Conservation (phyloP, 192 early-diverging fungal genomes). For the Entophlyctis luteolus region DNA sequence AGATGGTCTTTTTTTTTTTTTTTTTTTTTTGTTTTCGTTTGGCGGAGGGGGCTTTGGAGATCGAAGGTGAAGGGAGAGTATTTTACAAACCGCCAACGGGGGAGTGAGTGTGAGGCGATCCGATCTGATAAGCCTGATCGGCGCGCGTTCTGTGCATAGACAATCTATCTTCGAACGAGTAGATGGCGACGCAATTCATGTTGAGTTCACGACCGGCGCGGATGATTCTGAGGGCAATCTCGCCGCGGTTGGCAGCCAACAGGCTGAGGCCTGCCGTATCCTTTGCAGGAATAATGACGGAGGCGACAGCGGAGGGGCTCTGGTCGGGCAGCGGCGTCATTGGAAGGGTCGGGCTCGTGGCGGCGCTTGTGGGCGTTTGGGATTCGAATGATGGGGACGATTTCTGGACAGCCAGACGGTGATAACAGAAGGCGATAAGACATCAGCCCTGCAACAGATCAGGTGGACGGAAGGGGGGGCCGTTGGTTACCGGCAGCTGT, state of each 20-base stretch:
- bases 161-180: conserved; percentile 86
- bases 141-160: conserved; percentile 90
- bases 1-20: background rate
- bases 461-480: background rate
- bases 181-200: conserved; percentile 78
- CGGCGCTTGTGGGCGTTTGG: background rate
- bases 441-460: background rate
- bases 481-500: no score
- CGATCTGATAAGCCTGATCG: conserved; percentile 95
- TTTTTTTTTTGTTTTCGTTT: background rate
- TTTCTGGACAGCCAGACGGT: background rate
- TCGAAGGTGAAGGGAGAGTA: background rate
- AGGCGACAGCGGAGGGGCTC: background rate
- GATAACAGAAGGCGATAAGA: background rate
- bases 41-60: background rate
- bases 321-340: background rate
- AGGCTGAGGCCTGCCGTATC: background rate
- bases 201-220: conserved; percentile 89
- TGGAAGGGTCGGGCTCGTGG: background rate
- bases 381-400: background rate
- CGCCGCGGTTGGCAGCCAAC: conserved; percentile 75
- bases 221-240: conserved; percentile 94
- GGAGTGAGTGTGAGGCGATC: conserved; percentile 68
- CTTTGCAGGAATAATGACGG: background rate
- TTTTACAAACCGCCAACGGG: conserved; percentile 84